Base-by-base conservation (phyloP, 2,329 filamentous ascomycete genomes). In the Rhytidhysteron rufulum region DNA sequence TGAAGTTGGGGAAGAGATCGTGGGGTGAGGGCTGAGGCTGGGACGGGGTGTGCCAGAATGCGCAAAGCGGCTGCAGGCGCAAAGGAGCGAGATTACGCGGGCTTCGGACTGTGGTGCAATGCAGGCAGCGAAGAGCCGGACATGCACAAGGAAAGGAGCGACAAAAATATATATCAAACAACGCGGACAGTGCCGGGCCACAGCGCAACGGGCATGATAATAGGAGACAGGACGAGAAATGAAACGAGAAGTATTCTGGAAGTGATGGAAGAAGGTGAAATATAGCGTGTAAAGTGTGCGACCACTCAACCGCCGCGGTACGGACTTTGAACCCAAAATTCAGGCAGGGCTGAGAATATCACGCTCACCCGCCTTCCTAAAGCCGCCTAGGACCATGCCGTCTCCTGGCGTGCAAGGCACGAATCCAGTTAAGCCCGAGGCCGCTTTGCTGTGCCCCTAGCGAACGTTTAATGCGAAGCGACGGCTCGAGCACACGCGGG, bases 181-280 rank as follows among this genome's bases (percentile, higher is more conserved):
- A 9, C 18, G 8, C 10, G 17, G n/a, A 37, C 16, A 17, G 17
- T 7, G 10, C 24, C 13, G 3, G 25, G n/a, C 25, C n/a, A 16
- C n/a, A 39, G n/a, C 11, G 32, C 19, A 31, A 6, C 10, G 5
- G 13, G 20, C 20, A 20, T 18, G 19, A 15, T 11, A 3, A 39
- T 24, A 39, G 13, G 15, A 30, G 16, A 31, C 24, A 11, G 35
- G 30, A 56, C 56, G 59, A 58, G 54, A 48, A 37, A 56, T 57
- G 57, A 57, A 53, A 54, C 51, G 49, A 34, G 54, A 55, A 55
- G 51, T 54, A 50, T 63, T 63, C 60, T 63, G 49, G 60, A 65
- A 63, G 54, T 42, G 39, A 42, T 61, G 41, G 60, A 63, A 65
- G 59, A 54, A 59, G 54, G 58, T 61, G 62, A 60, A 58, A 43